Base-by-base conservation (phyloP, 2,329 filamentous ascomycete genomes). In the Rhynchosporium graminicola region DNA sequence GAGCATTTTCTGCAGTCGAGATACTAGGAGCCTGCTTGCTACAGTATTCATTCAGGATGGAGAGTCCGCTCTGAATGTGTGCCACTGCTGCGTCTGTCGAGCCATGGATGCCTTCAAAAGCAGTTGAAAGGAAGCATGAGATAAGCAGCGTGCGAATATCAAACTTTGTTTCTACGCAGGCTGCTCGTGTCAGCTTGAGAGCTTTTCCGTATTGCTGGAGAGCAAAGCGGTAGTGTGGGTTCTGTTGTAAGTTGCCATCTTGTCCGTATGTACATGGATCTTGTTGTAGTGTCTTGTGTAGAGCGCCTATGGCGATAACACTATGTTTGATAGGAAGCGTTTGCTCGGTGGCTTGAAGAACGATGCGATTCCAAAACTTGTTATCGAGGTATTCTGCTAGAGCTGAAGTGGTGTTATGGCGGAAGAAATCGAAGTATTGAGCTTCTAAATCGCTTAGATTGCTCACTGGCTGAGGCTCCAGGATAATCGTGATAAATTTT, bases 141-240 rank as follows among this genome's bases (percentile, higher is more conserved):
- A 51, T 51, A 0, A 51, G 48, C 31, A 51, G n/a, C 12, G 10
- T n/a, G 31, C 48, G 48, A 9, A 15, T 51, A 31, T 51, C 48
- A 5, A 51, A 6, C 10, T 36, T 13, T 3, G 13, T 20, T 20
- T 20, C 29, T 3, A 13, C 7, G 8, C 29, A n/a, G 29, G 48
- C 29, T 20, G 13, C 31, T 13, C 48, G 48, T 20, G 48, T 38
- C 48, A 51, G 48, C n/a, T 15, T 8, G 13, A 51, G 48, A 9
- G 48, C 29, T 36, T 51, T 51, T 29, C 48, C 48, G 29, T 51
- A 51, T 38, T 51, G 48, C 13, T 51, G 48, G 9, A 51, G 48
- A 36, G 48, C 48, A 6, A 51, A 51, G 20, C 29, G 48, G 15
- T 51, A 51, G 48, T 51, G 48, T 4, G 5, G 4, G 31, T n/a